Evolutionary conservation across 495 filamentous ascomycete species (phyloP).

Genomic region (Polyplosphaeria fusca): DNA sequence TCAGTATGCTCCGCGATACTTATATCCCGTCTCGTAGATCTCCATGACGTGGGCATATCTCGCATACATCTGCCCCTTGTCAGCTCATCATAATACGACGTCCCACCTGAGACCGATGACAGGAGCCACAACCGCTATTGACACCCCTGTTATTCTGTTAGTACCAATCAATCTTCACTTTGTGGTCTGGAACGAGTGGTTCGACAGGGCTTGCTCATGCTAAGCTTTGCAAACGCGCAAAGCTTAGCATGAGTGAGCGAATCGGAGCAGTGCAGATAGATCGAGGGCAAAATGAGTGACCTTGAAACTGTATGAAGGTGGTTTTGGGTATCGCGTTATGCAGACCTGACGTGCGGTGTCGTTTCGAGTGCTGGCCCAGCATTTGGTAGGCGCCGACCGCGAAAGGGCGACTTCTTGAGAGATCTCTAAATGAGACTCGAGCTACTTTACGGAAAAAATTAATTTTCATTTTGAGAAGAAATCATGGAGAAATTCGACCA

Average conservation of each 20-base stretch:
- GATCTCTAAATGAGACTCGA: neutral
- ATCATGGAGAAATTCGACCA: neutral
- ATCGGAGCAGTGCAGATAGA: neutral
- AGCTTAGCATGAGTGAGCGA: conserved; percentile 10
- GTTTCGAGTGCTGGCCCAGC: conserved; percentile 13
- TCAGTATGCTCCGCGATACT: neutral
- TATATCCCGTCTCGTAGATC: neutral
- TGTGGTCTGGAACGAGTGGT: conserved; percentile 9
- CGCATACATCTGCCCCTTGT: neutral
- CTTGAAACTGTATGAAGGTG: conserved; percentile 2
- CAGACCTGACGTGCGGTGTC: conserved; percentile 24
- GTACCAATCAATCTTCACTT: neutral
- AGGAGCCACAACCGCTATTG: conserved; percentile 4
- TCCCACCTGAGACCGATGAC: conserved; percentile 16
- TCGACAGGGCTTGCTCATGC: neutral
- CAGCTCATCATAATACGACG: neutral
- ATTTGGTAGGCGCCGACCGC: too few relatives aligned
- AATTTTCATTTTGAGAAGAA: neutral
- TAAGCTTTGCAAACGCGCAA: conserved; percentile 13
- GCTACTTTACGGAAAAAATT: neutral
- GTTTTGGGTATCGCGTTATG: conserved; percentile 17
- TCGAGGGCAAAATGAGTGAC: neutral
- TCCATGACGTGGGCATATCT: neutral
- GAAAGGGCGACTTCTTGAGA: neutral
- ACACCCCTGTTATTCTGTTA: conserved; percentile 10